Conservation (phyloP, 805 yeast species). For the Suhomyces canberraensis region DNA sequence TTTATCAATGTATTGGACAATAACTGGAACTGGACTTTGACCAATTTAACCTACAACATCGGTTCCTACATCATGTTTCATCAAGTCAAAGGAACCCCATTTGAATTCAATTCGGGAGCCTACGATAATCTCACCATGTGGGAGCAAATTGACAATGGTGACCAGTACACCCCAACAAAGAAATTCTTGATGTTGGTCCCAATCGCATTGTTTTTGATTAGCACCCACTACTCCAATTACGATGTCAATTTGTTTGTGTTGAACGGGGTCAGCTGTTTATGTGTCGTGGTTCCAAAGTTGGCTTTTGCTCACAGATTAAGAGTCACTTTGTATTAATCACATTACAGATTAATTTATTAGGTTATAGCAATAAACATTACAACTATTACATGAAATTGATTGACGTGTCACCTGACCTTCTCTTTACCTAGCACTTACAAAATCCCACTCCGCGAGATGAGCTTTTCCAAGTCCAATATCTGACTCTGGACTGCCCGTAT, state of each 20-base stretch:
- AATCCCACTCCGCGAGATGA: no score
- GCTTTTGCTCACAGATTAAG: slow-evolving; percentile 80
- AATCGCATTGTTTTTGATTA: slow-evolving; percentile 74
- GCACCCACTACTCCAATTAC: slow-evolving; percentile 88
- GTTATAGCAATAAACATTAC: not conserved
- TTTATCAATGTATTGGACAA: slow-evolving; percentile 75
- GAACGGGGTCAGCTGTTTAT: slow-evolving; percentile 75
- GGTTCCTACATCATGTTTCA: slow-evolving; percentile 97
- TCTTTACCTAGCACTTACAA: no score
- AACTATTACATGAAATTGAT: no score
- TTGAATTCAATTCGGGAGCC: slow-evolving; percentile 95
- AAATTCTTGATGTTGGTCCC: slow-evolving; percentile 93
- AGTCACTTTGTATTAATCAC: slow-evolving; percentile 44
- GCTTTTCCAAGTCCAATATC: not conserved
- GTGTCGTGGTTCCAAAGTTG: slow-evolving; percentile 88
- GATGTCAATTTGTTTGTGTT: slow-evolving; percentile 74
- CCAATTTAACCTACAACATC: slow-evolving; percentile 83
- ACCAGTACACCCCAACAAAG: slow-evolving; percentile 94
- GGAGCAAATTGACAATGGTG: slow-evolving; percentile 97
- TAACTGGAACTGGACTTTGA: slow-evolving; percentile 90
- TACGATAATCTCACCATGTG: slow-evolving; percentile 96
- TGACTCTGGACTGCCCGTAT: not conserved
- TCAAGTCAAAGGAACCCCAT: slow-evolving; percentile 94
- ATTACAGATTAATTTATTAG: not conserved
- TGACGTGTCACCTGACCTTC: no score